Conservation (phyloP, 2,329 filamentous ascomycete species). For the Hypoxylon sp. region DNA sequence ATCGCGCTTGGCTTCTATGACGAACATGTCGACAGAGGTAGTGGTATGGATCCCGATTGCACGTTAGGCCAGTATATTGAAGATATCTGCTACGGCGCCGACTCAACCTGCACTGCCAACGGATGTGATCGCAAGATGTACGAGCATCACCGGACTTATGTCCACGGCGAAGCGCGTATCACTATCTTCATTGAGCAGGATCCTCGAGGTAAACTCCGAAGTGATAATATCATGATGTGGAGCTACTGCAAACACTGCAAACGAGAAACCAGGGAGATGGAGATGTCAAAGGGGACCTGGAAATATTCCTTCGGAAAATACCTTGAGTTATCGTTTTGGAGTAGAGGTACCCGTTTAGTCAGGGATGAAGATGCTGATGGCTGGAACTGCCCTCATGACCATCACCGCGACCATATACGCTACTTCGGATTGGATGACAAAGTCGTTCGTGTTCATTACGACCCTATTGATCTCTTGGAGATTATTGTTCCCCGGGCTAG, state of each 20-base stretch:
- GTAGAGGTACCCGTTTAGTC: conserved; percentile 81
- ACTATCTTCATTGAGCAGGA: conserved; percentile 87
- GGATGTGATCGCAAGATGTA: conserved; percentile 90
- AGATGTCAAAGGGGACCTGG: conserved; percentile 95
- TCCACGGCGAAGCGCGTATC: conserved; percentile 94
- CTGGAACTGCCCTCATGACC: conserved; percentile 83
- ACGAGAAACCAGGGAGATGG: conserved; percentile 88
- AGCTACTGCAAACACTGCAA: conserved; percentile 94
- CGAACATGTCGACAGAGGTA: conserved; percentile 77
- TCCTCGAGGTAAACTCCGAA: conserved; percentile 61
- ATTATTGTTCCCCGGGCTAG: conserved; percentile 91
- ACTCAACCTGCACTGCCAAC: conserved; percentile 83
- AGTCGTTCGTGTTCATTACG: conserved; percentile 90
- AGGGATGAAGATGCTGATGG: conserved; percentile 67
- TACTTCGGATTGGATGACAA: conserved; percentile 93
- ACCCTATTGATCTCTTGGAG: conserved; percentile 91
- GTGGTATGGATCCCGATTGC: conserved; percentile 85
- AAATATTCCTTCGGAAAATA: conserved; percentile 99
- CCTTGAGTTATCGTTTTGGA: conserved; percentile 97
- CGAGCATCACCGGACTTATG: conserved; percentile 96
- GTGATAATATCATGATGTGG: conserved; percentile 93
- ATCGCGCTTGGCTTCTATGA: conserved; percentile 94
- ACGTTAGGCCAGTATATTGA: conserved; percentile 96
- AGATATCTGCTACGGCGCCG: conserved; percentile 83
- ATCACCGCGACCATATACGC: conserved; percentile 90